Evolutionary conservation across 176 grass and related monocot species (phyloP), one percentile per base, ranked within the genome.

Genomic region (Chloris gayana): DNA sequence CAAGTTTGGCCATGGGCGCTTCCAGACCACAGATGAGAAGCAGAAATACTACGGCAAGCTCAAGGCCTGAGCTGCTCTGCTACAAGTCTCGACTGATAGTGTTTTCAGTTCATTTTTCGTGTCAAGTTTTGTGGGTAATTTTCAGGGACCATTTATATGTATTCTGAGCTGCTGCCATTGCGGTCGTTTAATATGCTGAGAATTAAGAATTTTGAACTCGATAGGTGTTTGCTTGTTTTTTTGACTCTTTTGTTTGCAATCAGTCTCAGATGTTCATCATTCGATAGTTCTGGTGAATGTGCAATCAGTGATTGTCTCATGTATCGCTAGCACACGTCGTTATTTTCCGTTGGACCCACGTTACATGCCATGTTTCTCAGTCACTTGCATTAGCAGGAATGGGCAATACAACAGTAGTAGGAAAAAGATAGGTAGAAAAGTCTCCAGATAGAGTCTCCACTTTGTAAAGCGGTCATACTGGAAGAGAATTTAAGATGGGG

Each of bases 1-100:
- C 81, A 98, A 95, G 86, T 98, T 95, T 3, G 90, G 95, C 24
- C 95, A 98, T 1, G 92, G 95, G 1, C 95, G 95, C 54, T 98
- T 98, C 92, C 95, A 95, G 88, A 95, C 95, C 22, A 98, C 95
- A 0, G 76, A 95, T 0, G 95, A 98, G 88, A 98, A 98, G 77
- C 88, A 95, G 86, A 95, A 73, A 82, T 88, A 84, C 86, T 98
- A 69, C 3, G 92, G 95, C 67, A 84, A 68, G 76, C 44, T 88
- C 70, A 94, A 94, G 86, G 83, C 85, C 18, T 88, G 5, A 50
- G 25, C 65, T 34, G 47, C 5, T 8, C 5, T 8, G 18, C 6
- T 11, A 77, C 30, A 5, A 11, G 30, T 26, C 26, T 64, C 60
- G 32, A 67, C 82, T 19, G 4, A 27, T 72, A 77, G 72, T 44